phyloP scores from a whole-genome alignment of 768 basidiomycete species.

The Suillus weaverae region DNA sequence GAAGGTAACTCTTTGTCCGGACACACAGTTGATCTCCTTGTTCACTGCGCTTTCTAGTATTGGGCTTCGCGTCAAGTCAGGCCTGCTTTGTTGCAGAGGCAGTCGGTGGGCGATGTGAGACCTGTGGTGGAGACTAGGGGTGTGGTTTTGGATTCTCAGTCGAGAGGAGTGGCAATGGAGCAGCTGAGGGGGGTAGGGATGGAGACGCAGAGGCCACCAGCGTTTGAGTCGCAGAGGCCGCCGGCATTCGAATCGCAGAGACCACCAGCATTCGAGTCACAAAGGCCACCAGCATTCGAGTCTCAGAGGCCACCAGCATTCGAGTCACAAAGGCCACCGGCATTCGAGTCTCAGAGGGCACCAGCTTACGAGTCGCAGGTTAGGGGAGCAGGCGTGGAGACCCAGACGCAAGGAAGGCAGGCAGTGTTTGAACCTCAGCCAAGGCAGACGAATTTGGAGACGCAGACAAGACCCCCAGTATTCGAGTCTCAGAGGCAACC shows the following conservation, averaged over 20 bases:
- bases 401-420: background rate
- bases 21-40: background rate
- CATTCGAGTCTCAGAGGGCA: background rate
- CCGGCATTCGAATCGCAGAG: background rate
- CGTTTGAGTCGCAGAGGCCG: background rate
- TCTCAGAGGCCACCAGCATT: background rate
- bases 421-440: background rate
- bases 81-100: background rate
- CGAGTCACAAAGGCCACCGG: background rate
- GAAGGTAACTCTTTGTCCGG: constrained; percentile 35
- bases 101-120: background rate
- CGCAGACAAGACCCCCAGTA: background rate
- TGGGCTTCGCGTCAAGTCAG: constrained; percentile 47
- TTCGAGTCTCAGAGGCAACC: too few species aligned
- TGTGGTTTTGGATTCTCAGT: background rate
- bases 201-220: background rate
- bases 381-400: background rate
- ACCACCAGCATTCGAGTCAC: background rate
- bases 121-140: background rate
- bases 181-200: background rate
- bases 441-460: background rate
- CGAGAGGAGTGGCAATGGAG: background rate
- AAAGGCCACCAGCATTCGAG: background rate
- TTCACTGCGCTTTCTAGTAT: constrained; percentile 36
- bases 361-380: background rate